Evolutionary conservation across 75 land plant genomes (phyloP).

Genomic region (Selaginella tamariscina): DNA sequence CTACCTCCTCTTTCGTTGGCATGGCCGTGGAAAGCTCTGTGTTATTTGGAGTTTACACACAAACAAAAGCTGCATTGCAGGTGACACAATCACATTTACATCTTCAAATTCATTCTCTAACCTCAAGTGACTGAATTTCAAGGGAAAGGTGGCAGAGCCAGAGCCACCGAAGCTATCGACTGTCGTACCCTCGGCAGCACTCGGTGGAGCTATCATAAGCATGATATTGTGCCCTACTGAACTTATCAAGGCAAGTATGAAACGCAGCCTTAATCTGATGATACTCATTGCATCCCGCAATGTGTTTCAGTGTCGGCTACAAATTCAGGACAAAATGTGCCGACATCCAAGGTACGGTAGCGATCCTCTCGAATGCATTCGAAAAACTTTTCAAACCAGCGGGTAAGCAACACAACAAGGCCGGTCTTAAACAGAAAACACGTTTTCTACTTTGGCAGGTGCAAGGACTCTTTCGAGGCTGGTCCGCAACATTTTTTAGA

Average conservation of each 20-base stretch:
- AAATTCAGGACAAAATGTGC: conserved; percentile 71
- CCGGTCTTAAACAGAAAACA: neutral
- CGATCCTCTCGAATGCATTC: conserved; percentile 78
- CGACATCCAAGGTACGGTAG: too few relatives aligned
- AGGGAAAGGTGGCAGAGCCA: conserved; percentile 35
- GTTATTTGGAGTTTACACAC: conserved; percentile 84
- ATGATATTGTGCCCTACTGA: conserved; percentile 81
- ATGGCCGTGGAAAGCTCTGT: conserved; percentile 86
- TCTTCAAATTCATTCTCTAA: too few relatives aligned
- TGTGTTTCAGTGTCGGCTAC: conserved; percentile 84
- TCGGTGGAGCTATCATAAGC: conserved; percentile 74
- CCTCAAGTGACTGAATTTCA: too few relatives aligned
- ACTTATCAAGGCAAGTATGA: conserved; percentile 59
- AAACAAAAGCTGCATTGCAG: conserved; percentile 63
- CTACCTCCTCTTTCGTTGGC: conserved; percentile 87
- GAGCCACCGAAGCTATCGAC: conserved; percentile 44
- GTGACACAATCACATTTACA: conserved; percentile 18
- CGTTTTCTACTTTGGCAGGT: conserved; percentile 31
- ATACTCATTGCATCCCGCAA: too few relatives aligned
- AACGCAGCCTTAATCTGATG: too few relatives aligned
- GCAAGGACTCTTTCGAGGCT: conserved; percentile 68
- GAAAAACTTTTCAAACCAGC: conserved; percentile 48
- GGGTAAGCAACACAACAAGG: conserved; percentile 40
- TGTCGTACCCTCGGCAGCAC: conserved; percentile 76
- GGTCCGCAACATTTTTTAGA: conserved; percentile 56